Conservation (phyloP, 345 rosid species). For the Hypericum perforatum region DNA sequence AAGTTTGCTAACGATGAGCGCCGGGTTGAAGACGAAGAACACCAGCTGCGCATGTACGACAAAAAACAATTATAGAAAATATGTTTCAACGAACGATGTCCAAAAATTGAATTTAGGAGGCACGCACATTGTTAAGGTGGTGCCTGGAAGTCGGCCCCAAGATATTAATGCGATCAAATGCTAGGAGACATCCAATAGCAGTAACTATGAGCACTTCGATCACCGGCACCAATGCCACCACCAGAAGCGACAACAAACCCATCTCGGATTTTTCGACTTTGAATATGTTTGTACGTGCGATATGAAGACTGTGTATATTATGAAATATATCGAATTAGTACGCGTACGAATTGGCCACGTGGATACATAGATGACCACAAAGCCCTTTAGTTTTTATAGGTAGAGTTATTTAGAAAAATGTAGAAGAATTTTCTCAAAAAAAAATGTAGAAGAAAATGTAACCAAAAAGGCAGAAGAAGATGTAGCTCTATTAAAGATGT, state of each 20-base stretch:
- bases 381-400: too few relatives aligned
- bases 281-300: too few relatives aligned
- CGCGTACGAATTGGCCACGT: too few relatives aligned
- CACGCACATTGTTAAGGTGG: slow-evolving; percentile 25
- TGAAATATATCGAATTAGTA: too few relatives aligned
- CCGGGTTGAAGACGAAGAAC: slow-evolving; percentile 31
- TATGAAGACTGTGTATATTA: too few relatives aligned
- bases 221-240: slow-evolving; percentile 28
- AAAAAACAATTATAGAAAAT: background rate
- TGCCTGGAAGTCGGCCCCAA: slow-evolving; percentile 23
- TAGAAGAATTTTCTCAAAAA: too few relatives aligned
- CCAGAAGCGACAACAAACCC: slow-evolving; percentile 20
- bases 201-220: slow-evolving; percentile 31
- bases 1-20: slow-evolving; percentile 27
- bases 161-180: slow-evolving; percentile 16
- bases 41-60: slow-evolving; percentile 13
- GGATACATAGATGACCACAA: too few relatives aligned
- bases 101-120: background rate
- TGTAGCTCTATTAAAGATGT: too few relatives aligned
- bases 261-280: slow-evolving; percentile 3
- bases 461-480: too few relatives aligned
- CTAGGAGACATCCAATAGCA: slow-evolving; percentile 30
- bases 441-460: too few relatives aligned
- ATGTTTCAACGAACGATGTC: slow-evolving; percentile 16
- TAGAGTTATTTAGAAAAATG: too few relatives aligned